Evolutionary conservation across 441 rosid genomes (phyloP), one percentile per base, ranked within the genome.

Genomic region (Macaranga tanarius): DNA sequence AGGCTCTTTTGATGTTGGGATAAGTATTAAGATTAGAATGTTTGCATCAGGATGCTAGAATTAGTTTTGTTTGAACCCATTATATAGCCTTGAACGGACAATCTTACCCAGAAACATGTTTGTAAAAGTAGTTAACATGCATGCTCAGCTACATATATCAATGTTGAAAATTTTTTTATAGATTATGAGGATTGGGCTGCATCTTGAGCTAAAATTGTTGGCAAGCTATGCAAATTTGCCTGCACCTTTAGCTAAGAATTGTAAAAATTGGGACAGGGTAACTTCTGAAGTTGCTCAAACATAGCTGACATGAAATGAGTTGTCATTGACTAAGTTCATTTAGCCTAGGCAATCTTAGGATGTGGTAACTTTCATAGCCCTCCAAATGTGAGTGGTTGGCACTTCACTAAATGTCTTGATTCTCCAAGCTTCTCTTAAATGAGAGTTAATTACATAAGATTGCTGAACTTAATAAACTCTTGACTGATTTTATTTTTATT

Each of bases 401-500:
- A 34, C 26, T 15, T 7, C 38, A 31, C 50, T 52, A 22, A 2
- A 22, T 44, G 47, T 44, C 19, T 11, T 42, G 54, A 11, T 64
- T 45, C 12, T 40, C 28, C 15, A 23, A 10, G 25, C 15, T 23
- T 65, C 62, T 38, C 61, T 58, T 12, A 13, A 61, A 61, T 60
- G 45, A 28, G 62, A 47, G 59, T 60, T 25, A 28, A 47, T 51
- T n/a, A 48, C 4, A 31, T 48, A n/a, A 19, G 31, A 31, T 5
- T 45, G 26, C 47, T 44, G 10, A 42, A 16, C 22, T 70, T 0
- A 59, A 6, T 61, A 26, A 31, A 51, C 22, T 12, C 5, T 22
- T 71, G 61, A 63, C 31, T n/a, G 16, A 48, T 44, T 73, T 73
- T 48, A 31, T 52, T 60, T 74, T 79, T 65, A 31, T 51, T 84